Percentiles rank a stretch among this genome's conserved stretches.
These are phyloP conservation scores for Mycena olivaceomarginata DNA, from an alignment of 768 basidiomycete genomes.

Conservation along the genomic window DNA sequence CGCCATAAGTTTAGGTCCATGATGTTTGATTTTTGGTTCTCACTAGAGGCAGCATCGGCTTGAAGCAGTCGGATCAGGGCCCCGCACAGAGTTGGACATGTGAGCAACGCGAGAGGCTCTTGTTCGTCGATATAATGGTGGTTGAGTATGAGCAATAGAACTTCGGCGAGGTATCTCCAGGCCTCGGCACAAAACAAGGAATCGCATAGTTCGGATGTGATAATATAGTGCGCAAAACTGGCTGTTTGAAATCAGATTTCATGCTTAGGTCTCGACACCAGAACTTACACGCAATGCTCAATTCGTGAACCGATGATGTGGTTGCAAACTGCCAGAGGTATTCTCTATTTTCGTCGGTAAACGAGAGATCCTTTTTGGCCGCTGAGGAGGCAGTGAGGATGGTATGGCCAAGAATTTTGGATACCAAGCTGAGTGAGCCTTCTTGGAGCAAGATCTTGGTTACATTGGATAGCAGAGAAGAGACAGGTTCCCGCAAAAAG, in stretches of 20 bases:
- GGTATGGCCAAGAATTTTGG: constrained; percentile 54
- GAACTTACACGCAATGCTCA: constrained; percentile 65
- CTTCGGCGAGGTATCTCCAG: constrained; percentile 73
- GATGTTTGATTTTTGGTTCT: constrained; percentile 27
- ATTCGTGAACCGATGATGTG: constrained; percentile 50
- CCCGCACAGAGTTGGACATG: constrained; percentile 69
- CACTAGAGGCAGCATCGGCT: constrained; percentile 50
- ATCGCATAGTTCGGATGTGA: constrained; percentile 53
- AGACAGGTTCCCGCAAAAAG: constrained; percentile 45
- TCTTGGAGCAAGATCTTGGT: constrained; percentile 43
- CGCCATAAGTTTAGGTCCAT: constrained; percentile 1
- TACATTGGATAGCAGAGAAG: constrained; percentile 47
- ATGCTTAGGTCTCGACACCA: neutral
- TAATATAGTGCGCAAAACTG: constrained; percentile 67
- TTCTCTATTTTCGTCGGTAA: constrained; percentile 52
- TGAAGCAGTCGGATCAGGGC: constrained; percentile 65
- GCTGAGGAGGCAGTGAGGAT: constrained; percentile 59
- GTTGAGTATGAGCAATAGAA: constrained; percentile 68
- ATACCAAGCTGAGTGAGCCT: constrained; percentile 15
- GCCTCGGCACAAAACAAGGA: constrained; percentile 67
- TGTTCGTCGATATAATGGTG: constrained; percentile 66
- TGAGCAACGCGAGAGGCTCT: constrained; percentile 70
- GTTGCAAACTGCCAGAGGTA: constrained; percentile 61
- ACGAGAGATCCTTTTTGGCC: constrained; percentile 43
- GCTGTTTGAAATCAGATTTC: constrained; percentile 55